A percentile compares a stretch with the other conserved stretches of the same genome.
phyloP scores from a whole-genome alignment of 345 rosid genomes.

The Toxicodendron radicans region DNA sequence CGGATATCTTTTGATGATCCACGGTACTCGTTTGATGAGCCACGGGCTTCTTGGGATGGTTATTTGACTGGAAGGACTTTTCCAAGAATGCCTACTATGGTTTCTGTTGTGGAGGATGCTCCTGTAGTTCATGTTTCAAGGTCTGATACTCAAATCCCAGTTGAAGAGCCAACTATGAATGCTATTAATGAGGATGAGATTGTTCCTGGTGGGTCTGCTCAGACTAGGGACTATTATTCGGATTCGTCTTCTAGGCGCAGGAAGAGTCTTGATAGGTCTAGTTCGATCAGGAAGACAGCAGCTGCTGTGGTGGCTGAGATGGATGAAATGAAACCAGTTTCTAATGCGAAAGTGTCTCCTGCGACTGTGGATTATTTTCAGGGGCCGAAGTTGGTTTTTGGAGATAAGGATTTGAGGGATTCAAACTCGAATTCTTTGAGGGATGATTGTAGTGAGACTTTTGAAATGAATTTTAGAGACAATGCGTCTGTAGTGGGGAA shows the following conservation, averaged over 20 bases:
- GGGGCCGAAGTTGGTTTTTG: conserved; percentile 43
- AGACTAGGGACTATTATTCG: conserved; percentile 85
- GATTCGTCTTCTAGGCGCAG: conserved; percentile 82
- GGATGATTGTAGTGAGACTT: conserved; percentile 76
- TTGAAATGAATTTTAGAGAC: conserved; percentile 63
- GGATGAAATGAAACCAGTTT: conserved; percentile 62
- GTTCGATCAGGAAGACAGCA: conserved; percentile 71
- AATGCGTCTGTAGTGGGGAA: conserved; percentile 49
- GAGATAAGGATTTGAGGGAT: conserved; percentile 55
- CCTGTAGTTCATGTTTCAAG: conserved; percentile 59
- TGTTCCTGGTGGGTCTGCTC: conserved; percentile 85
- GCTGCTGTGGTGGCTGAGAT: conserved; percentile 82
- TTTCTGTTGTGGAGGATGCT: conserved; percentile 90
- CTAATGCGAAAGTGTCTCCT: conserved; percentile 74
- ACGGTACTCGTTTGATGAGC: conserved; percentile 89
- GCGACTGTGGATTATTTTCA: conserved; percentile 46
- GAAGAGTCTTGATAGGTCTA: conserved; percentile 85
- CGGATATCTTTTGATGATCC: conserved; percentile 84
- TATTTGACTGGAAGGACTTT: conserved; percentile 69
- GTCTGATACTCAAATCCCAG: conserved; percentile 75
- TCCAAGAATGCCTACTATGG: conserved; percentile 85
- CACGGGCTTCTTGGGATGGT: conserved; percentile 98
- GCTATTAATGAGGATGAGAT: conserved; percentile 47
- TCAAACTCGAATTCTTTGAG: conserved; percentile 67
- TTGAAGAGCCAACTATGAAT: conserved; percentile 55